Base-by-base conservation (phyloP, 2,329 filamentous ascomycete genomes). In the Trichoderma cornu-damae region DNA sequence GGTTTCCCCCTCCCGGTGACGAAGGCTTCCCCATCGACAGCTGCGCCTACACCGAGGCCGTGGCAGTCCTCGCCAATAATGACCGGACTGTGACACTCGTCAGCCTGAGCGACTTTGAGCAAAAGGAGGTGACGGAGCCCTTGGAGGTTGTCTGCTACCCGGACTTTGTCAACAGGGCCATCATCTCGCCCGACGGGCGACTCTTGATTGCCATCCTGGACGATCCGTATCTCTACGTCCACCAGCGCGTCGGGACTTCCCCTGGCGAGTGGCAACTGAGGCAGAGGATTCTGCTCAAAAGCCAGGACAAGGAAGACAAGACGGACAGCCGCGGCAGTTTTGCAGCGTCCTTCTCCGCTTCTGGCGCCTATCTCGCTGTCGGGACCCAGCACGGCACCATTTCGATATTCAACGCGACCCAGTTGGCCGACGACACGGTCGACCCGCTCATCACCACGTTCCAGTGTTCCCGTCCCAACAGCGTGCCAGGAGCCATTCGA, bases 71-170 rank as follows among this genome's bases (percentile, higher is more conserved):
- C 66, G 84, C 89, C 44, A 96, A 96, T 74, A 99, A 99, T 69
- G 94, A 97, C 74, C 87, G 86, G 69, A 90, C 89, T 1, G 88
- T 97, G 57, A 87, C 87, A 26, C 75, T 96, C n/a, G 90, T 95
- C 68, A 88, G 86, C 48, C 76, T 97, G 18, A 77, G 82, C 26
- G 82, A 86, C 52, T 82, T 84, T 51, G 72, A 74, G 3, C 65
- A 65, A 32, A 69, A 69, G 43, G 71, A 75, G 14, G 70, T 71
- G 47, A 70, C 72, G 12, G 78, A 88, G 59, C 78, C 87, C 34
- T 73, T 95, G 20, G 84, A 89, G 55, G 80, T 85, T 42, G 75
- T 96, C 53, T 79, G 82, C 3, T 87, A 96, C 62, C 87, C 89
- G 4, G 88, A 93, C 68, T 88, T 86, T 62, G 93, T 97, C 75